Percentiles rank a stretch among this genome's conserved stretches.
Evolutionary conservation across 2,329 filamentous ascomycete species (phyloP).

Genomic region (Stromatinia cepivora): DNA sequence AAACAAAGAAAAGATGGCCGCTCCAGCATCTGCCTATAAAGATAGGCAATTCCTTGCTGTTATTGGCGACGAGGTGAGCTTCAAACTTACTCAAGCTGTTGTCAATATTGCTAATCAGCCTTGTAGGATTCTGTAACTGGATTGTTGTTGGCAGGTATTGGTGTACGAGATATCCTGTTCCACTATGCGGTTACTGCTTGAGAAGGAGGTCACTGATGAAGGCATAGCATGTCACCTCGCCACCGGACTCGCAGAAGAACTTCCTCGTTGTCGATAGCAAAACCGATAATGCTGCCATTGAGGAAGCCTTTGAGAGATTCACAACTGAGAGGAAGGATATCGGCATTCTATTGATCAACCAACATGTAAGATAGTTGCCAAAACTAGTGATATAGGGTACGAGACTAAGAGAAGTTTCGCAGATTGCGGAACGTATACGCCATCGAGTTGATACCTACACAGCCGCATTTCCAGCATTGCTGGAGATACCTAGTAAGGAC

Average conservation of each 20-base stretch:
- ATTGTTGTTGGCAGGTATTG: conserved; percentile 90
- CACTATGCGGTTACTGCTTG: neutral
- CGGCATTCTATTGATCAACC: conserved; percentile 94
- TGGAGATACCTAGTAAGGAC: conserved; percentile 98
- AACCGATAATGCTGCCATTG: conserved; percentile 85
- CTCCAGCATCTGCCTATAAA: conserved; percentile 62
- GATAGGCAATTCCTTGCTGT: conserved; percentile 96
- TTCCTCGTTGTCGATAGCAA: conserved; percentile 95
- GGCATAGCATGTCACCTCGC: conserved; percentile 79
- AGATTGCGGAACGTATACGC: conserved; percentile 94
- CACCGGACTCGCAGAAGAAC: conserved; percentile 91
- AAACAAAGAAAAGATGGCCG: conserved; percentile 51
- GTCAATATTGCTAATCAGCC: conserved; percentile 27
- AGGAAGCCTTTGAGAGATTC: conserved; percentile 86
- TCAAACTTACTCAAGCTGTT: conserved; percentile 5
- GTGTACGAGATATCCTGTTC: conserved; percentile 58
- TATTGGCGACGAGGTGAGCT: conserved; percentile 86
- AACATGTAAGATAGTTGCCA: conserved; percentile 66
- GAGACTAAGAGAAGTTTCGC: conserved; percentile 25
- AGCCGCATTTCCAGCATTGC: conserved; percentile 89
- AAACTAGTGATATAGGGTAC: neutral
- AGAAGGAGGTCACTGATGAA: conserved; percentile 25
- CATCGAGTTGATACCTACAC: conserved; percentile 88
- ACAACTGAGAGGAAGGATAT: conserved; percentile 92
- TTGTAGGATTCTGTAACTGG: conserved; percentile 90